Conservation (phyloP, 345 rosid species). For the Zanthoxylum bungeanum region DNA sequence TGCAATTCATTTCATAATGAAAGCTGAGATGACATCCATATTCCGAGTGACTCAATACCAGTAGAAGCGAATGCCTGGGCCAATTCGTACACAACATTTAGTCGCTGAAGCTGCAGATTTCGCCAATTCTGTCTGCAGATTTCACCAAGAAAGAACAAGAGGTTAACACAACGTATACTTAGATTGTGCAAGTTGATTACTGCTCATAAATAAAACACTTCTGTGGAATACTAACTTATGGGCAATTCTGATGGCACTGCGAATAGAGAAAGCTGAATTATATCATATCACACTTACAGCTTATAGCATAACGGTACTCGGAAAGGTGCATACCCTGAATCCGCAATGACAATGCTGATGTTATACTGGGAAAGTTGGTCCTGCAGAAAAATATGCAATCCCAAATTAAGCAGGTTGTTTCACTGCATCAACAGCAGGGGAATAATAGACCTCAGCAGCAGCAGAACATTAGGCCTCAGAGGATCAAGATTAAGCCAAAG, state of each 20-base stretch:
- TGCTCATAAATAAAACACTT: too few relatives aligned
- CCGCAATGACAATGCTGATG: slow-evolving; percentile 72
- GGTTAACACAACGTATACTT: not conserved
- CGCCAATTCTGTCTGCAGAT: slow-evolving; percentile 75
- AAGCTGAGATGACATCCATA: slow-evolving; percentile 75
- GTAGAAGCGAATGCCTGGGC: slow-evolving; percentile 77
- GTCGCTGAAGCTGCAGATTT: slow-evolving; percentile 54
- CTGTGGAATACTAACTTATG: too few relatives aligned
- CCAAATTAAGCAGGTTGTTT: too few relatives aligned
- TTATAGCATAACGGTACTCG: not conserved
- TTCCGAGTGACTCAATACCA: slow-evolving; percentile 65
- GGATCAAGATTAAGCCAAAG: too few relatives aligned
- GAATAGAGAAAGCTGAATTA: not conserved
- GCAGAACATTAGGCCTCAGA: too few relatives aligned
- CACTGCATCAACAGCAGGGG: too few relatives aligned
- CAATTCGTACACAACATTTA: slow-evolving; percentile 49
- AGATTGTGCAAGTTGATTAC: not conserved
- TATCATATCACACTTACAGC: not conserved
- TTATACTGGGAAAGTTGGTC: slow-evolving; percentile 76
- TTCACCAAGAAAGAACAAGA: not conserved
- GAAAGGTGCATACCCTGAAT: slow-evolving; percentile 60
- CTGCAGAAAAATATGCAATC: slow-evolving; percentile 40
- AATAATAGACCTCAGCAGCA: too few relatives aligned
- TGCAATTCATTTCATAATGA: slow-evolving; percentile 29
- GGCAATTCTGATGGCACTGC: too few relatives aligned